A percentile compares a stretch with the other conserved stretches of the same genome.
These are phyloP conservation scores for Taphrina sp. DNA, from an alignment of 1,139 yeast species.

Conservation along the genomic window DNA sequence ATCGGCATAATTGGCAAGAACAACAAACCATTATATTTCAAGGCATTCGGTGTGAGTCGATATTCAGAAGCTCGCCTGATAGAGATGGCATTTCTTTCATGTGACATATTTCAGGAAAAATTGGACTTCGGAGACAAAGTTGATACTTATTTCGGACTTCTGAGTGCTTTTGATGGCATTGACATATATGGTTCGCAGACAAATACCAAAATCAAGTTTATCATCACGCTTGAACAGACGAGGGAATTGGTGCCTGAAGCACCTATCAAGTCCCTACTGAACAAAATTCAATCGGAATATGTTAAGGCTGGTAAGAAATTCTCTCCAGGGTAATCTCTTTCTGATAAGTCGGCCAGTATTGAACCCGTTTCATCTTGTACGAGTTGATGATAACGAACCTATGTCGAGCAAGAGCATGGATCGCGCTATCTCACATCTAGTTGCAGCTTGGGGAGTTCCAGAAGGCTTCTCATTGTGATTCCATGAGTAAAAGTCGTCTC, in stretches of 20 bases:
- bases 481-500: no score
- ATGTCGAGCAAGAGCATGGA: slow-evolving; percentile 17
- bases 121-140: slow-evolving; percentile 18
- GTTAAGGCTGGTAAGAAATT: slow-evolving; percentile 6
- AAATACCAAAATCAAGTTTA: slow-evolving; percentile 47
- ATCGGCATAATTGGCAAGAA: slow-evolving; percentile 29
- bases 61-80: slow-evolving; percentile 29
- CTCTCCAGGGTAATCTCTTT: neutral
- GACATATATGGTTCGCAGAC: slow-evolving; percentile 48
- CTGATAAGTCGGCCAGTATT: neutral
- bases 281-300: slow-evolving; percentile 16
- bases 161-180: slow-evolving; percentile 48
- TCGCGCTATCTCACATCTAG: slow-evolving; percentile 17
- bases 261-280: slow-evolving; percentile 8
- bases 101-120: slow-evolving; percentile 24
- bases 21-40: slow-evolving; percentile 28
- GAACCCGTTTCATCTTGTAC: slow-evolving; percentile 24
- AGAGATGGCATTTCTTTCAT: slow-evolving; percentile 22
- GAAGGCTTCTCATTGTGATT: no score
- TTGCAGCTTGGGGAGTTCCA: slow-evolving; percentile 19
- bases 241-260: neutral
- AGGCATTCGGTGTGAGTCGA: neutral
- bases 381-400: slow-evolving; percentile 30
- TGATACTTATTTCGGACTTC: slow-evolving; percentile 45
- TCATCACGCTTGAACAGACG: slow-evolving; percentile 35